Evolutionary conservation across 2,329 filamentous ascomycete genomes (phyloP), one percentile per base, ranked within the genome.

Genomic region (Botrytis sinoallii): DNA sequence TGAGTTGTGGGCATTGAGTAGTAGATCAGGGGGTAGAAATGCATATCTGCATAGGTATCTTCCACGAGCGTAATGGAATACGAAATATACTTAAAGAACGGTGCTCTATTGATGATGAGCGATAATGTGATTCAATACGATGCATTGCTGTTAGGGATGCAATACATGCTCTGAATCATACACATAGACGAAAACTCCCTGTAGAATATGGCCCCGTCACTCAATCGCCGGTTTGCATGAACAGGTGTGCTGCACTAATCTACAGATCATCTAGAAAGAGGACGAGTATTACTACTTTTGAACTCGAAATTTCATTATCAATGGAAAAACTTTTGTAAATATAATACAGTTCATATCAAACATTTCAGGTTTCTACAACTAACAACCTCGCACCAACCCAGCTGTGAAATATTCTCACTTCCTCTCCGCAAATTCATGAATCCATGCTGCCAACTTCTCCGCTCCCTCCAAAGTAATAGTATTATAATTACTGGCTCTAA

Each of bases 401-500:
- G n/a, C n/a, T 29, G 18, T 57, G 7, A 29, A 55, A 18, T 29
- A 9, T 6, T 52, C 20, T 57, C 4, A 68, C 66, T 68, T 68
- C n/a, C 5, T 29, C n/a, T 52, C 74, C 6, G 88, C 87, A 81
- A 89, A 90, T 0, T 82, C 80, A 18, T 84, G 79, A 70, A 94
- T 86, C 76, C 92, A 93, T 42, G 84, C 82, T 65, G 88, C 90
- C 64, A 95, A 85, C 82, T 91, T 91, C 83, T 92, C 85, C 0
- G 89, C 91, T 0, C 89, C 91, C 59, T 89, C 87, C 0, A 91
- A 80, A 0, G 92, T 83, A 60, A 98, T 91, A 2, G 93, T 92
- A 83, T 97, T 98, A 84, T 98, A 98, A 82, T 96, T 97, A 82
- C 89, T 92, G 32, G 91, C 92, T 22, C 95, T 89, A 75, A 98